phyloP scores from a whole-genome alignment of 805 yeast genomes.

The Zygoascus ofunaensis region DNA sequence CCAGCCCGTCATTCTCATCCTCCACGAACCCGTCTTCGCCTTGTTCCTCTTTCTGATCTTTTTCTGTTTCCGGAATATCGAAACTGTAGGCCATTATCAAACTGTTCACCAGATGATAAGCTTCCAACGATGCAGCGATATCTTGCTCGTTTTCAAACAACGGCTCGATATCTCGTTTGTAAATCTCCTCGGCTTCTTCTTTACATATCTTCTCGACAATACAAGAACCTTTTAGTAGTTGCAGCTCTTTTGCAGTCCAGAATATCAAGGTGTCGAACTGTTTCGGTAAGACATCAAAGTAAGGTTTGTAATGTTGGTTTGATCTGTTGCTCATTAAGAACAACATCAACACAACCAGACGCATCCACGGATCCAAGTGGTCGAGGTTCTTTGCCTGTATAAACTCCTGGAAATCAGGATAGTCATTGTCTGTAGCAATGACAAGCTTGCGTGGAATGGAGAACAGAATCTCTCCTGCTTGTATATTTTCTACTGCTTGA shows the following conservation, averaged over 20 bases:
- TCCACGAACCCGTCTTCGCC: constrained; percentile 30
- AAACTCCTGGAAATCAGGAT: constrained; percentile 18
- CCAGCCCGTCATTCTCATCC: constrained; percentile 19
- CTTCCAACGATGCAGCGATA: constrained; percentile 37
- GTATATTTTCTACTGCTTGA: constrained; percentile 53
- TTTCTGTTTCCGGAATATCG: constrained; percentile 50
- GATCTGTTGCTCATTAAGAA: constrained; percentile 54
- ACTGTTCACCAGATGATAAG: constrained; percentile 66
- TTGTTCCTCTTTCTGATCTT: constrained; percentile 20
- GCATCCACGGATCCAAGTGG: constrained; percentile 48
- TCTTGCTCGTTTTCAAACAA: constrained; percentile 23
- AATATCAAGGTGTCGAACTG: constrained; percentile 62
- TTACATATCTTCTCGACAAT: constrained; percentile 64
- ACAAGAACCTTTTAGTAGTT: constrained; percentile 55
- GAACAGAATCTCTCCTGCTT: constrained; percentile 55
- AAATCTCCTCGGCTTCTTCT: constrained; percentile 55
- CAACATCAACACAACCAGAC: constrained; percentile 41
- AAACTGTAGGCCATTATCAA: constrained; percentile 84
- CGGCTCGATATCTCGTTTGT: constrained; percentile 38
- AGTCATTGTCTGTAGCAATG: constrained; percentile 51
- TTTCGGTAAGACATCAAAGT: constrained; percentile 63
- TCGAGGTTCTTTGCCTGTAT: constrained; percentile 16
- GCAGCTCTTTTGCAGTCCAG: constrained; percentile 63
- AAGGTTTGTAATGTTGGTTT: constrained; percentile 56
- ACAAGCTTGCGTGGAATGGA: constrained; percentile 53